Evolutionary conservation across 2,329 filamentous ascomycete genomes (phyloP), one percentile per base, ranked within the genome.

Genomic region (Fusarium humuli): DNA sequence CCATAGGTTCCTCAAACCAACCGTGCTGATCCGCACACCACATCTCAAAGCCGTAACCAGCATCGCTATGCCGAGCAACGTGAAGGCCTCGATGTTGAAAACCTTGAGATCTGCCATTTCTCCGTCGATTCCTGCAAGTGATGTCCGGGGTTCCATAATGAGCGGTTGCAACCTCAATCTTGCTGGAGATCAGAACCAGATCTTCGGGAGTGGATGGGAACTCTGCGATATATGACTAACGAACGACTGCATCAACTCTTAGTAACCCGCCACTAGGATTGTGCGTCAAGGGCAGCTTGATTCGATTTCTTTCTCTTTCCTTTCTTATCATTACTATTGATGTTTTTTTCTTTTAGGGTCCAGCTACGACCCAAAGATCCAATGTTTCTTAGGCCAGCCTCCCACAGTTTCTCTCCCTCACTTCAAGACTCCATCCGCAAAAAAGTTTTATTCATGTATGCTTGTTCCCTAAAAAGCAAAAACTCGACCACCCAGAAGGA

Each of bases 1-100:
- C 68, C 83, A 81, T 58, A 90, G 83, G n/a, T 82, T 81, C 58
- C 77, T 79, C 40, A 83, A 78, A 16, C 88, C 87, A 3, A 84
- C 83, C 13, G 80, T 77, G 32, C 75, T 79, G 69, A 85, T 79
- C 48, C 88, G 81, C 12, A 86, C 82, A 54, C 82, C 83, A 3
- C 83, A 82, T 32, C 88, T 82, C 13, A 90, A 72, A 10, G 75
- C 73, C 14, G 88, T 88, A 47, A 87, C 72, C 32, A 82, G 56
- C 20, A 87, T 75, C 8, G 84, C 86, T 25, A 89, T 70, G 0
- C 77, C 83, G 20, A 88, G 78, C 7, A 89, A 81, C 8, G 85
- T 82, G 53, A 77, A 80, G 4, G 76, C 74, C 60, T 80, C 79
- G 29, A 75, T 73, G 20, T 76, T 73, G 56, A 79, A 78, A n/a